Evolutionary conservation across 2,329 filamentous ascomycete genomes (phyloP), one percentile per base, ranked within the genome.

Genomic region (Leptographium galeiforme): DNA sequence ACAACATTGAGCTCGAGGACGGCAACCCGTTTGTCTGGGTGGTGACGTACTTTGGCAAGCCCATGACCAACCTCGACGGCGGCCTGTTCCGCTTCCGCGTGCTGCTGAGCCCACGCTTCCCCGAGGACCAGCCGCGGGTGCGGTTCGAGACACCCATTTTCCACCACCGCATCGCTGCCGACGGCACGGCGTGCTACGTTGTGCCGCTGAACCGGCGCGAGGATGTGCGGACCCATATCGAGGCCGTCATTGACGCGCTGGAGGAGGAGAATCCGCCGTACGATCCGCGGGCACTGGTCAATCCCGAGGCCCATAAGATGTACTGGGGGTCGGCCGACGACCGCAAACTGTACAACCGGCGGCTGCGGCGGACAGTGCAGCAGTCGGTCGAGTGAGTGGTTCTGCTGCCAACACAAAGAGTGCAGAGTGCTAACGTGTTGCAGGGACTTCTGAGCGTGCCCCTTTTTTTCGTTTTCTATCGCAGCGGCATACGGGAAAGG

Each of bases 61-160:
- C 89, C 0, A 94, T 93, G 85, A 95, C 89, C 7, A 89, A 95
- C 60, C 78, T 97, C 2, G 91, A 97, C 61, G 91, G 90, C 16
- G 89, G 91, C 2, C 78, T 97, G 56, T 91, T 97, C 71, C 81
- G 80, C 56, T 84, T 96, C 66, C 84, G 77, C 61, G 74, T 97
- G 53, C 75, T 75, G 62, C 84, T 97, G 62, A 95, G 89, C 61
- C 84, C 88, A 7, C 79, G 81, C 7, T 97, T 96, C 63, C 93
- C 93, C 0, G 81, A 87, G 43, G 87, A 94, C 61, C 88, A 95
- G 61, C 93, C 91, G 30, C 82, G 91, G 38, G 85, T 90, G 53
- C 82, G 77, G 57, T 83, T 96, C 58, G 79, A 89, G 62, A 91
- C 88, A 0, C 77, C 79, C 5, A 77, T 97, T 18, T 96, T 91